These are phyloP conservation scores for Hypoxylon crocopeplum DNA, from an alignment of 495 filamentous ascomycete genomes.

Conservation along the genomic window DNA sequence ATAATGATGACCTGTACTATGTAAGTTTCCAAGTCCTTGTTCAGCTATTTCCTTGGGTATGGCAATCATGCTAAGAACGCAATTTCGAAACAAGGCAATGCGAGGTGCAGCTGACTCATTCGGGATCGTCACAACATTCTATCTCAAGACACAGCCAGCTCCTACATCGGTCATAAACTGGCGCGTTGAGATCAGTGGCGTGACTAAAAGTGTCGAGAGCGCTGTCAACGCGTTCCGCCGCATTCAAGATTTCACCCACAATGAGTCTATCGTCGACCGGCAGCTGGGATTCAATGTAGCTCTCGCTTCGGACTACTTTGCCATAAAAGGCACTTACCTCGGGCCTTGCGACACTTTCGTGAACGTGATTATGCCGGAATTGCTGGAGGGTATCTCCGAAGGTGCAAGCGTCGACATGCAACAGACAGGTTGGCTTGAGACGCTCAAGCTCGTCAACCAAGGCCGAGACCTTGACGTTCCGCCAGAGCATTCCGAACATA, in stretches of 20 bases:
- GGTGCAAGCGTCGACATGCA: slow-evolving; percentile 5
- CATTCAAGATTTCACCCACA: slow-evolving; percentile 44
- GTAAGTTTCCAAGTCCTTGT: slow-evolving; percentile 33
- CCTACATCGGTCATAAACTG: slow-evolving; percentile 56
- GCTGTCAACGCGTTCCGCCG: slow-evolving; percentile 37
- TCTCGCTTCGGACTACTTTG: slow-evolving; percentile 40
- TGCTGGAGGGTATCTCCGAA: slow-evolving; percentile 35
- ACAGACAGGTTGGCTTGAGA: slow-evolving; percentile 36
- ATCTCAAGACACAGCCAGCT: slow-evolving; percentile 57
- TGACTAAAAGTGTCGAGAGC: slow-evolving; percentile 26
- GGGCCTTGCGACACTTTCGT: slow-evolving; percentile 32
- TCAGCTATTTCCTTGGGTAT: not conserved
- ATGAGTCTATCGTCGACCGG: slow-evolving; percentile 37
- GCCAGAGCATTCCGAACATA: slow-evolving; percentile 39
- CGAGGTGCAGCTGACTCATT: slow-evolving; percentile 67
- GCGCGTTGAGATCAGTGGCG: slow-evolving; percentile 37
- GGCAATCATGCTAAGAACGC: slow-evolving; percentile 6
- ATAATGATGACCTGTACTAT: slow-evolving; percentile 60
- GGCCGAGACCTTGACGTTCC: slow-evolving; percentile 39
- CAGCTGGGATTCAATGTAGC: slow-evolving; percentile 44
- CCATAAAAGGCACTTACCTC: slow-evolving; percentile 47
- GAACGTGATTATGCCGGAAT: slow-evolving; percentile 34
- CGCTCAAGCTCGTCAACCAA: slow-evolving; percentile 38
- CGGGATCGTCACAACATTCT: slow-evolving; percentile 63
- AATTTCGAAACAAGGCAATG: slow-evolving; percentile 46